A percentile compares a stretch with the other conserved stretches of the same genome.
Evolutionary conservation across 768 basidiomycete species (phyloP).

Genomic region (Daedalea quercina): DNA sequence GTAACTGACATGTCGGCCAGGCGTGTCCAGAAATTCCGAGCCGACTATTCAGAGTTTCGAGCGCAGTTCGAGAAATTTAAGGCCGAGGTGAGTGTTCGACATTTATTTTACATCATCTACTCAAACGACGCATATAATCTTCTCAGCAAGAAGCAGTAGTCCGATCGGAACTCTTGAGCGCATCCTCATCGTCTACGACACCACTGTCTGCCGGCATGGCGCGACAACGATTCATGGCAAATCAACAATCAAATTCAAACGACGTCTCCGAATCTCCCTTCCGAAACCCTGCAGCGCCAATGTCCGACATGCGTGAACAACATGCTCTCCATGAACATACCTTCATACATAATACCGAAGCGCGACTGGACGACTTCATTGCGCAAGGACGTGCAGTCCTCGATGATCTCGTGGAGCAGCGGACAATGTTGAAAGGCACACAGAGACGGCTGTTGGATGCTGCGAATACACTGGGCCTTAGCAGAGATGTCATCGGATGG

Average conservation of each 20-base stretch:
- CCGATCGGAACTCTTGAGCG: conserved; percentile 59
- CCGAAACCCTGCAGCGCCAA: conserved; percentile 47
- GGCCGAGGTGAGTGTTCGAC: conserved; percentile 38
- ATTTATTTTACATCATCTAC: not conserved
- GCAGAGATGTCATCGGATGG: conserved; percentile 94
- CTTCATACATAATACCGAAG: conserved; percentile 80
- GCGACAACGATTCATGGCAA: conserved; percentile 53
- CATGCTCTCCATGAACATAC: conserved; percentile 85
- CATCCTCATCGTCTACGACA: conserved; percentile 29
- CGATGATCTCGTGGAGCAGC: conserved; percentile 88
- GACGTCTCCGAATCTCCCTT: conserved; percentile 84
- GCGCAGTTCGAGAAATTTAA: conserved; percentile 79
- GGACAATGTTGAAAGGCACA: conserved; percentile 93
- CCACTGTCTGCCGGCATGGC: conserved; percentile 44
- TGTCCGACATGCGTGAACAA: conserved; percentile 55
- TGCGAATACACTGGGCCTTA: conserved; percentile 91
- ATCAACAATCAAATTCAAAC: conserved; percentile 20
- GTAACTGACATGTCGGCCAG: conserved; percentile 31
- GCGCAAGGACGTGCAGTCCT: conserved; percentile 88
- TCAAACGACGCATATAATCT: no score
- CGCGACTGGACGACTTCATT: conserved; percentile 82
- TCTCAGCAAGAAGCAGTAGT: conserved; percentile 51
- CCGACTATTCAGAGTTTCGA: conserved; percentile 80
- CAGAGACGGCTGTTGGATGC: conserved; percentile 79
- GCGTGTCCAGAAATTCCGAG: conserved; percentile 87